phyloP scores from a whole-genome alignment of 768 basidiomycete genomes.

The Hydnomerulius pinastri region DNA sequence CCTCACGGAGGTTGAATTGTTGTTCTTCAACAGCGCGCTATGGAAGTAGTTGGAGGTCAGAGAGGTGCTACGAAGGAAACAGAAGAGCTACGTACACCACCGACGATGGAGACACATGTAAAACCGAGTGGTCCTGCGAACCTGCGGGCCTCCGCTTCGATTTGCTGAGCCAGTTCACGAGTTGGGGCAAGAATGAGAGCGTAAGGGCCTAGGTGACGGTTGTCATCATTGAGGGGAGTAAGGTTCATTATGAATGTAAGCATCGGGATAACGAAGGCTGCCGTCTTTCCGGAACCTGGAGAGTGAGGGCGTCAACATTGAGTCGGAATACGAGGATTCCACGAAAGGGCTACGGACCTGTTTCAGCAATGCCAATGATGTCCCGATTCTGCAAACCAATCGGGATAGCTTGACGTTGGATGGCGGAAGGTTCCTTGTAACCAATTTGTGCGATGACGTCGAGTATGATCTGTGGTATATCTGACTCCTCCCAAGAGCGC shows the following conservation, averaged over 20 bases:
- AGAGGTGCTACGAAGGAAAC: neutral
- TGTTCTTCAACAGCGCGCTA: constrained; percentile 95
- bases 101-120: constrained; percentile 96
- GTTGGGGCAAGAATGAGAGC: constrained; percentile 93
- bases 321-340: neutral
- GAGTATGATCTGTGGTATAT: constrained; percentile 75
- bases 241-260: constrained; percentile 88
- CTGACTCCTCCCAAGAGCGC: constrained; percentile 88
- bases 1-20: constrained; percentile 96
- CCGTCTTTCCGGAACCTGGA: constrained; percentile 96
- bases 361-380: constrained; percentile 98
- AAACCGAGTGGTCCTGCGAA: constrained; percentile 90
- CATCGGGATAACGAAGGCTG: constrained; percentile 98
- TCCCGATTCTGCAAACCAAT: constrained; percentile 96
- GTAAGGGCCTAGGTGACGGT: constrained; percentile 91
- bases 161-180: constrained; percentile 98
- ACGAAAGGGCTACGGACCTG: constrained; percentile 54
- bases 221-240: constrained; percentile 88
- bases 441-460: constrained; percentile 89
- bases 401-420: constrained; percentile 99
- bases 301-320: constrained; percentile 1
- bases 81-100: constrained; percentile 61
- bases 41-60: constrained; percentile 15
- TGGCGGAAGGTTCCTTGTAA: constrained; percentile 95
- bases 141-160: constrained; percentile 89